A percentile compares a stretch with the other conserved stretches of the same genome.
phyloP scores from a whole-genome alignment of 2,329 filamentous ascomycete species.

The Talaromyces sp. region DNA sequence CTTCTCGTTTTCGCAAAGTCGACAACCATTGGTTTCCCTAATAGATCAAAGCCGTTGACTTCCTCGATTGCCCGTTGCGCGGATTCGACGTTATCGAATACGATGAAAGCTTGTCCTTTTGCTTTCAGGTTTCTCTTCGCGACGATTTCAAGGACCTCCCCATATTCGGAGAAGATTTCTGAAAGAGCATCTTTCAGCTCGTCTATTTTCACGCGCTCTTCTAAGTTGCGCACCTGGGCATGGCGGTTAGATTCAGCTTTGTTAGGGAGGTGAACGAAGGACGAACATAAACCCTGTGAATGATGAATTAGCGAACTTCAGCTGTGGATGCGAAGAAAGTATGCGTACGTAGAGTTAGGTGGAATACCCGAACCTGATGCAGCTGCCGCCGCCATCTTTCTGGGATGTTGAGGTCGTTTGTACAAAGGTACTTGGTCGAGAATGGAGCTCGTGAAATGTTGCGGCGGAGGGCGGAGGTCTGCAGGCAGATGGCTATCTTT shows the following conservation, averaged over 20 bases:
- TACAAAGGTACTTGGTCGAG: neutral
- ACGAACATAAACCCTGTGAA: constrained; percentile 37
- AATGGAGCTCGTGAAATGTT: neutral
- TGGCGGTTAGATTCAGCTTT: constrained; percentile 8
- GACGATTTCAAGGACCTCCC: constrained; percentile 75
- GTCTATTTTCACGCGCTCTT: constrained; percentile 84
- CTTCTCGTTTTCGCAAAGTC: constrained; percentile 77
- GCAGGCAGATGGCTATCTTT: neutral
- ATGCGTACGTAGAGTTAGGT: constrained; percentile 37
- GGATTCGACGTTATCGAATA: constrained; percentile 78
- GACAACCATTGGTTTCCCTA: constrained; percentile 83
- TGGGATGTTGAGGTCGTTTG: rapidly evolving
- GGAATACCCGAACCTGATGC: constrained; percentile 24
- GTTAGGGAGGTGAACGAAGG: constrained; percentile 12
- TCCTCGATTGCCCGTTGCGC: constrained; percentile 79
- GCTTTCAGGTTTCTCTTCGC: constrained; percentile 86
- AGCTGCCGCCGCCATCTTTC: constrained; percentile 30
- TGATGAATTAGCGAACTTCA: neutral
- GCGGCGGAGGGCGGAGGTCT: neutral
- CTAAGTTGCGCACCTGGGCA: constrained; percentile 67
- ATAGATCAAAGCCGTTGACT: constrained; percentile 86
- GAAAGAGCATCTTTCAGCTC: constrained; percentile 66
- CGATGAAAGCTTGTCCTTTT: constrained; percentile 92
- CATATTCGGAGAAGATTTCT: constrained; percentile 83
- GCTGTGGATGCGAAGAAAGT: neutral